phyloP scores from a whole-genome alignment of 768 basidiomycete genomes.

The Coprinopsis cinerea region DNA sequence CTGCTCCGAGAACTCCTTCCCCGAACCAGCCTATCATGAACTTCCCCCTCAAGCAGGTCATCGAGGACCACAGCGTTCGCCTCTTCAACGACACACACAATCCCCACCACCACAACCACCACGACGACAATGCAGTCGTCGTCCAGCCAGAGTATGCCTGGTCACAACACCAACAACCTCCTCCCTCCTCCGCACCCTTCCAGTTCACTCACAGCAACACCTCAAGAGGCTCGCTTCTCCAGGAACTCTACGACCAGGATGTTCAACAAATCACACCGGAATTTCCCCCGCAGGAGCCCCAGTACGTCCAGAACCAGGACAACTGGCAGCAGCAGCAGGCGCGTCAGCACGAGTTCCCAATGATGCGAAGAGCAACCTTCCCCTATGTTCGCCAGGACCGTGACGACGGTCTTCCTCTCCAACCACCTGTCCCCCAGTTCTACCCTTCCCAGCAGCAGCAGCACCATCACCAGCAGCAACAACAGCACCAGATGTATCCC shows the following conservation, averaged over 20 bases:
- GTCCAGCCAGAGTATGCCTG: conserved; percentile 28
- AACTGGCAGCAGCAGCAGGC: conserved; percentile 28
- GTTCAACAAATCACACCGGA: conserved; percentile 26
- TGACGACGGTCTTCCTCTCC: conserved; percentile 35
- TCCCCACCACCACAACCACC: conserved; percentile 37
- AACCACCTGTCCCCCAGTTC: conserved; percentile 38
- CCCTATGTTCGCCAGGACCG: conserved; percentile 74
- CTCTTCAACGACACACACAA: conserved; percentile 33
- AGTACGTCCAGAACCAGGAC: conserved; percentile 25
- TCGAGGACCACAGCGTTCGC: conserved; percentile 40
- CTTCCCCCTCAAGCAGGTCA: conserved; percentile 22
- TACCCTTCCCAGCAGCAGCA: conserved; percentile 35
- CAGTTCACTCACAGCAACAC: conserved; percentile 21
- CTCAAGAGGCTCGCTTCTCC: conserved; percentile 52
- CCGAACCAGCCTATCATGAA: conserved; percentile 36
- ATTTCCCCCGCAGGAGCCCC: conserved; percentile 26
- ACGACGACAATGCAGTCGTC: conserved; percentile 39
- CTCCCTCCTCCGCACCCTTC: conserved; percentile 25
- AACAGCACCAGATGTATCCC: conserved; percentile 12
- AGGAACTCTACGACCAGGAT: conserved; percentile 58
- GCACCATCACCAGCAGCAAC: conserved; percentile 12
- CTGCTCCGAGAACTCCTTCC: conserved; percentile 69
- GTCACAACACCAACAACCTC: conserved; percentile 20
- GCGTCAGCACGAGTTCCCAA: conserved; percentile 39
- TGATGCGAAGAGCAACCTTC: conserved; percentile 64